Evolutionary conservation across 1,284 basidiomycete genomes (phyloP), one percentile per base, ranked within the genome.

Genomic region (Cutaneotrichosporon sp.): DNA sequence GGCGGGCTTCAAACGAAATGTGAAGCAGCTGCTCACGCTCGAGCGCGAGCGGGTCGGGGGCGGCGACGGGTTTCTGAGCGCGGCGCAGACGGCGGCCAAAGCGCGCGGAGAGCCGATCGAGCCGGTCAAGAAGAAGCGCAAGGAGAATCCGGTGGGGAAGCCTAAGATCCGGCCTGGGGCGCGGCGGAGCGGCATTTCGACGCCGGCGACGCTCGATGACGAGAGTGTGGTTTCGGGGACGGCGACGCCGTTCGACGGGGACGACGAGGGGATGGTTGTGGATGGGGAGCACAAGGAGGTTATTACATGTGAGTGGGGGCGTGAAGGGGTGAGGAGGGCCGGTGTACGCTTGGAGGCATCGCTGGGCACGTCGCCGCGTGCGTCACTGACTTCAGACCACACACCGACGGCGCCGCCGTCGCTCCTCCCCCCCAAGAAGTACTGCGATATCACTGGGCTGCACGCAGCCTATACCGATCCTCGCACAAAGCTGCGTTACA

Each of bases 371-470:
- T n/a, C n/a, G n/a, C n/a, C n/a, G n/a, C n/a, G n/a, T n/a, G n/a
- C n/a, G n/a, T n/a, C n/a, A 17, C 51, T 54, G 47, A 48, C 29
- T 7, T 33, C 54, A 74, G 74, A 74, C 59, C 67, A 71, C 45
- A 74, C 75, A 2, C 71, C 71, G 5, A 61, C 68, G 3, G 73
- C 73, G 3, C 72, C 72, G 9, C 73, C 74, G 0, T 72, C 69
- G 9, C 64, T 75, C 14, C 56, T 76, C 3, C 76, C 76, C 2
- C 54, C 72, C 3, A 77, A 76, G 57, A 77, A 75, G 57, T 79
- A 78, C 65, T 79, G 78, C 68, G 78, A 79, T 57, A 71, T 79
- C 46, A 79, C 78, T 0, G 78, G 78, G 4, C 68, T 79, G 17
- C 74, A 68, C 25, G 75, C 74, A 7, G 61, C 60, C 9, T 77